Evolutionary conservation across 2,329 filamentous ascomycete genomes (phyloP).

Genomic region (Clarireedia hainanense): DNA sequence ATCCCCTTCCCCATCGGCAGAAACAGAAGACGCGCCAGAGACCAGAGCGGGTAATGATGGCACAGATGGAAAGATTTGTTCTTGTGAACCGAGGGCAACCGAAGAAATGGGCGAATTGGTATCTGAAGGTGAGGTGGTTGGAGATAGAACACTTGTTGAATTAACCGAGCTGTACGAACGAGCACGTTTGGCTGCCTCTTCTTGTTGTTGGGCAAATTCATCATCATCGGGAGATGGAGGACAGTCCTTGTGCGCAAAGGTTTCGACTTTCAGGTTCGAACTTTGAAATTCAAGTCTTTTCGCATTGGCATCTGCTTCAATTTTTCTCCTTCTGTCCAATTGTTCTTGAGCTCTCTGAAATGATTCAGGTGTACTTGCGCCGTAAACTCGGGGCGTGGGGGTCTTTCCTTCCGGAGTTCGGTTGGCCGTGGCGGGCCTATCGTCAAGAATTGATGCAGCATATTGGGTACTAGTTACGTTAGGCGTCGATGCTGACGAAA

Average conservation of each 20-base stretch:
- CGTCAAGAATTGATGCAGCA: conserved; percentile 32
- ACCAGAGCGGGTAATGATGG: conserved; percentile 56
- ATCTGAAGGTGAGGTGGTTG: conserved; percentile 9
- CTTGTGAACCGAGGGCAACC: conserved; percentile 38
- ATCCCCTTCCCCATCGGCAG: conserved; percentile 54
- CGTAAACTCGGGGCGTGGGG: conserved; percentile 31
- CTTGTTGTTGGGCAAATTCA: conserved; percentile 22
- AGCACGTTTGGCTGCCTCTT: conserved; percentile 19
- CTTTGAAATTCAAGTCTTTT: conserved; percentile 22
- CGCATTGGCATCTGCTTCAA: conserved; percentile 31
- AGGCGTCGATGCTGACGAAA: conserved; percentile 22
- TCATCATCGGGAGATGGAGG: conserved; percentile 41
- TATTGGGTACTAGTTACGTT: conserved; percentile 21
- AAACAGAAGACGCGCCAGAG: conserved; percentile 57
- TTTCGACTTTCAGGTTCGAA: conserved; percentile 3
- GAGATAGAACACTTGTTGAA: conserved; percentile 36
- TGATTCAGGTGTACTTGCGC: conserved; percentile 34
- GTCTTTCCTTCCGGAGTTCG: conserved; percentile 34
- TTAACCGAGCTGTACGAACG: conserved; percentile 27
- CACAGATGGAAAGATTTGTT: conserved; percentile 45
- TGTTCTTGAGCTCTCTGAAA: conserved; percentile 32
- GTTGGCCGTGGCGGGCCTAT: conserved; percentile 42
- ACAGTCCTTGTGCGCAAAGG: conserved; percentile 24
- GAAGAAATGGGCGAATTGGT: conserved; percentile 33
- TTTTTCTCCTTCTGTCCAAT: conserved; percentile 26